Evolutionary conservation across 495 filamentous ascomycete genomes (phyloP).

Genomic region (Aspergillus affinis): DNA sequence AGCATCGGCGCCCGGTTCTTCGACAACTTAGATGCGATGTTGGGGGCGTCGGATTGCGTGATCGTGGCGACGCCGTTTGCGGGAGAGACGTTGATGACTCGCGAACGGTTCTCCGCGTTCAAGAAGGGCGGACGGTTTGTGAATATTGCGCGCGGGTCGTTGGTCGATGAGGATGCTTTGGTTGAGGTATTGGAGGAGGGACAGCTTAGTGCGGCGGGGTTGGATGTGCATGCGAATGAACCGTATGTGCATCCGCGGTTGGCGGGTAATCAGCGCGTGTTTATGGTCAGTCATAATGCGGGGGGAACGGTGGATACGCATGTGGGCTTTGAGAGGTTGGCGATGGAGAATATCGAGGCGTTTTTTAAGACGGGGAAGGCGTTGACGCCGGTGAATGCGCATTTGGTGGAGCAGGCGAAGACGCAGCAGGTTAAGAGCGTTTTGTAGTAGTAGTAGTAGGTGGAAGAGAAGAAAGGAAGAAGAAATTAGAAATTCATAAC

Average conservation of each 20-base stretch:
- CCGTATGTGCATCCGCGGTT: slow-evolving; percentile 46
- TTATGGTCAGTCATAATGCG: slow-evolving; percentile 69
- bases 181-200: slow-evolving; percentile 60
- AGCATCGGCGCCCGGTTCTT: slow-evolving; percentile 48
- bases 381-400: slow-evolving; percentile 65
- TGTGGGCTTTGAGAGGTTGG: slow-evolving; percentile 68
- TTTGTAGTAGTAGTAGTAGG: slow-evolving; percentile 10
- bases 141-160: slow-evolving; percentile 69
- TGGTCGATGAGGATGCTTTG: slow-evolving; percentile 70
- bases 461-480: no score
- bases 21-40: slow-evolving; percentile 49
- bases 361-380: slow-evolving; percentile 55
- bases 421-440: slow-evolving; percentile 8
- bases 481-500: neutral
- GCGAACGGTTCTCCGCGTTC: slow-evolving; percentile 49
- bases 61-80: slow-evolving; percentile 66
- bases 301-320: slow-evolving; percentile 71
- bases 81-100: slow-evolving; percentile 56
- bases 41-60: slow-evolving; percentile 60
- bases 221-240: slow-evolving; percentile 69
- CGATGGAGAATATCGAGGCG: slow-evolving; percentile 68
- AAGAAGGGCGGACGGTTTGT: slow-evolving; percentile 62
- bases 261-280: slow-evolving; percentile 51
- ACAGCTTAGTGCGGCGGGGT: slow-evolving; percentile 52
- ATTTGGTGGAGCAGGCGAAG: slow-evolving; percentile 36